Base-by-base conservation (phyloP, 1,139 yeast genomes). In the Suhomyces guaymorum region DNA sequence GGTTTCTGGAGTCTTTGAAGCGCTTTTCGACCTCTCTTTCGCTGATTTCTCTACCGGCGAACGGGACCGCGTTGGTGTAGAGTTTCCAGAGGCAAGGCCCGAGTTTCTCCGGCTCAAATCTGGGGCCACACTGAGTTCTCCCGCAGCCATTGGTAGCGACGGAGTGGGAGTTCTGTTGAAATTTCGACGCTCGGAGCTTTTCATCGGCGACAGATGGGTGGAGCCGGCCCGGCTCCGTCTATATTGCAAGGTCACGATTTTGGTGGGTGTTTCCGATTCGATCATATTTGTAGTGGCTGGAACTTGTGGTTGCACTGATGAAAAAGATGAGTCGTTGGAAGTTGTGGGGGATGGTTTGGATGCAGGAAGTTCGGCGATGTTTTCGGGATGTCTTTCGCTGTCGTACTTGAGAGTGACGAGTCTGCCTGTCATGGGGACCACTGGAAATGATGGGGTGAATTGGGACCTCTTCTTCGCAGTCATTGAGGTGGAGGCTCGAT, bases 91-190 rank as follows among this genome's bases (percentile, higher is more conserved):
- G n/a, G 14, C 10, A 4, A 19, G 12, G 11, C 19, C 9, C 15
- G 21, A 12, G 10, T 16, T 26, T 26, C 20, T 11, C n/a, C 15
- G 7, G 12, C 16, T 17, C n/a, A 8, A 10, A 5, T 12, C 5
- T 13, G 19, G 15, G 9, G 3, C 20, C 3, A 6, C 10, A 7
- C 13, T 8, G 13, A 10, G 10, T 10, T 20, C 32, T 7, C 9
- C 21, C 14, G 33, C 13, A 15, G 24, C 18, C 18, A 26, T 27
- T 11, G 30, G 33, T 8, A 31, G 33, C 2, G 41, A 26, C 4
- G 42, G 42, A 5, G 43, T 30, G 24, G 38, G 39, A 4, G 43
- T 32, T 9, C 41, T n/a, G 20, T 27, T 32, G 8, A 30, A 13
- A 13, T 18, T 30, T 23, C 41, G 27, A 19, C 33, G 26, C 15